Percentiles rank a stretch among this genome's conserved stretches.
phyloP scores from a whole-genome alignment of 2,329 filamentous ascomycete genomes.

The Myriosclerotinia duriaeana region DNA sequence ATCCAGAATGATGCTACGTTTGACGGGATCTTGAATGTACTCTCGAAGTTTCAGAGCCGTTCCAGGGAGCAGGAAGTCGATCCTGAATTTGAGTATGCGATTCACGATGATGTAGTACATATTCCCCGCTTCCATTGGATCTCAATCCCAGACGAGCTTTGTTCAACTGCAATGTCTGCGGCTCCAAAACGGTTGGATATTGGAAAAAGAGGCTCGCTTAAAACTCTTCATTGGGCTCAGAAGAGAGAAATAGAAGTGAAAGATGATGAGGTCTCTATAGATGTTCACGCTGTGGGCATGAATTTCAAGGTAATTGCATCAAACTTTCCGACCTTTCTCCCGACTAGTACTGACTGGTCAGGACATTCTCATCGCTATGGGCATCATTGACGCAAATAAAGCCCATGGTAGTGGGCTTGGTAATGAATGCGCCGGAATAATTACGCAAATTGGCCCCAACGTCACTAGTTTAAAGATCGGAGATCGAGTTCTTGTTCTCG shows the following conservation, averaged over 20 bases:
- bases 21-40: neutral
- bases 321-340: neutral
- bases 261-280: slow-evolving; percentile 25
- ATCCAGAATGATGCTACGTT: neutral
- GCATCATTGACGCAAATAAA: slow-evolving; percentile 28
- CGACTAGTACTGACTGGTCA: slow-evolving; percentile 15
- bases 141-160: neutral
- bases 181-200: slow-evolving; percentile 24
- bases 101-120: neutral
- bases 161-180: slow-evolving; percentile 20
- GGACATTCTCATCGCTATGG: slow-evolving; percentile 31
- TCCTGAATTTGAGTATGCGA: neutral
- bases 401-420: slow-evolving; percentile 30
- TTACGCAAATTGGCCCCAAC: slow-evolving; percentile 32
- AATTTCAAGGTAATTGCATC: slow-evolving; percentile 24
- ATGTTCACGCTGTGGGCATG: slow-evolving; percentile 24
- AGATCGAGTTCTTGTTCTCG: slow-evolving; percentile 30
- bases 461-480: slow-evolving; percentile 31
- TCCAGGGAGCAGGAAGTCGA: neutral
- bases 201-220: slow-evolving; percentile 27
- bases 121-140: neutral
- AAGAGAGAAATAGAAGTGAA: slow-evolving; percentile 8
- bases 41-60: neutral
- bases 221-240: slow-evolving; percentile 27
- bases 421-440: slow-evolving; percentile 34